Evolutionary conservation across 768 basidiomycete species (phyloP), one percentile per base, ranked within the genome.

Genomic region (Suillus decipiens): DNA sequence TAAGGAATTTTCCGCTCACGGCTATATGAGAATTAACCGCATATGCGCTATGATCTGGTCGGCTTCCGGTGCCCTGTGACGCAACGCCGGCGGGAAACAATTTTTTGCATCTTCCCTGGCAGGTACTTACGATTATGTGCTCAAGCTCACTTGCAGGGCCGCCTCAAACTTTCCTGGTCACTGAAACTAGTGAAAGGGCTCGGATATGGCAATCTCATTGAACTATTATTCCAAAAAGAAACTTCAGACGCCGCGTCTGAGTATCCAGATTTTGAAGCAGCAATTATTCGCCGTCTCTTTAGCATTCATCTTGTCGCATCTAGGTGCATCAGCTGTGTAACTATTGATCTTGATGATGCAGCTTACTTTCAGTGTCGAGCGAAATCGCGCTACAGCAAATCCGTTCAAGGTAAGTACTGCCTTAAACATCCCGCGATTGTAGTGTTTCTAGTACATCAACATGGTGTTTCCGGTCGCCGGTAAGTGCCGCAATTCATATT

Each of bases 51-150:
- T 60, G 17, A 19, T 36, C 54, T 39, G 36, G 24, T 59, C 31
- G 28, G 55, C 60, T 61, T 50, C 50, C 48, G 34, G 37, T 53
- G 9, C 14, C 62, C 60, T 63, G 41, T 61, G 63, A 62, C 50
- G 60, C 48, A 54, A 61, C 24, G n/a, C 59, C 36, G 59, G 63
- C 39, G 31, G 48, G 28, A 63, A n/a, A 39, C 45, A 12, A 28
- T 48, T n/a, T 31, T 54, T 61, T 48, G 28, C 33, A 9, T 24
- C 17, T 41, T 51, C 36, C 10, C n/a, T 14, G 28, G 55, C 34
- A 39, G 9, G 15, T 56, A 28, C 31, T 28, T 28, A 28, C 28
- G 3, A 11, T 51, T 39, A 19, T 61, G 10, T 31, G 36, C 5
- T 37, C 24, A 17, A 5, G 24, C 24, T 34, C n/a, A 19, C 36